Evolutionary conservation across 1,284 basidiomycete species (phyloP), one percentile per base, ranked within the genome.

Genomic region (Mycena citricolor): DNA sequence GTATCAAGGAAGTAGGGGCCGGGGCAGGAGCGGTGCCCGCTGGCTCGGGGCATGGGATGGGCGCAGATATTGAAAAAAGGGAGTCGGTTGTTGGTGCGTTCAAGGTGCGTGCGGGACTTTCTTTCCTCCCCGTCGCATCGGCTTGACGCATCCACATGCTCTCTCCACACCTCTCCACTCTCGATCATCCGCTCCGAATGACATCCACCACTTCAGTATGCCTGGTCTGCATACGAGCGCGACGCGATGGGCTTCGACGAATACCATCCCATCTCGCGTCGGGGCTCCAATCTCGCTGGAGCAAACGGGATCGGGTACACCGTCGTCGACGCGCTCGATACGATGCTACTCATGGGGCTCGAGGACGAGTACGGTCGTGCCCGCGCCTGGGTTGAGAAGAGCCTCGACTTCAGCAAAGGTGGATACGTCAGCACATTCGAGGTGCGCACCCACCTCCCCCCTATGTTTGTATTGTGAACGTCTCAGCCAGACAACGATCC

Each of bases 341-440:
- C 88, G 4, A 82, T 98, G 68, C 76, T 92, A 35, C 67, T 97
- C 42, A 86, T 95, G 83, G 89, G 84, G 2, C 71, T 94, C 13
- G 65, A 78, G 12, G 79, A 83, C 0, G 93, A 95, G 62, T 94
- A 93, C 59, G 53, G 69, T 33, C 74, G 87, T 8, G 90, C 93
- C 0, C 69, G 84, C 12, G 61, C 79, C 30, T 97, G 94, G 94
- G 76, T 95, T n/a, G 73, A 70, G 26, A 70, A 76, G 16, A 69
- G 80, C 24, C 66, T 97, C 31, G 66, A 74, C 8, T 94, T 97
- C 60, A 83, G 94, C 22, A 73, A 81, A 8, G 81, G 91, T 56
- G 91, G 77, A 11, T 68, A 78, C 20, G 90, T 90, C 64, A 97
- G 86, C 63, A 93, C 90, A 0, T 98, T 98, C 56, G 94, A 98